These are phyloP conservation scores for Starmera dryadoides DNA, from an alignment of 805 yeast genomes.

Conservation along the genomic window DNA sequence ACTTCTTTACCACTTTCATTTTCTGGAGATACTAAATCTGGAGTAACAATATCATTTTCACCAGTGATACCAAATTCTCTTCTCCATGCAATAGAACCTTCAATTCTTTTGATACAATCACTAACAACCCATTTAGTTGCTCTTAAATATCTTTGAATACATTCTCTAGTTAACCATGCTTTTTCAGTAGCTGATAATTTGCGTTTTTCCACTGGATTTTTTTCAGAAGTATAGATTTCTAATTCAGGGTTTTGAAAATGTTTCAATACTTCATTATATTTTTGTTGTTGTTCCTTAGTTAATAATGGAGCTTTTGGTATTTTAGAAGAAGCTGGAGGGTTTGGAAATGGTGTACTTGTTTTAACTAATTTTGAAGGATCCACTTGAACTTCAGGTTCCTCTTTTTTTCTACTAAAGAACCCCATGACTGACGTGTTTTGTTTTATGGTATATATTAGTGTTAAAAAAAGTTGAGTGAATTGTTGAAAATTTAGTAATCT, in stretches of 20 bases:
- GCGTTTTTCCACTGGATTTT: conserved; percentile 16
- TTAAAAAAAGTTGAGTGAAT: too few relatives aligned
- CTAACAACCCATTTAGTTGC: conserved; percentile 86
- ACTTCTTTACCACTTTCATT: conserved; percentile 91
- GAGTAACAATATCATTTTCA: conserved; percentile 46
- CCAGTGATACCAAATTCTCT: conserved; percentile 77
- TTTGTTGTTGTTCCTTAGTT: conserved; percentile 45
- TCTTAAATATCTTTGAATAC: conserved; percentile 80
- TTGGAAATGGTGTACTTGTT: conserved; percentile 43
- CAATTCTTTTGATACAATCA: conserved; percentile 69
- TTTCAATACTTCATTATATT: conserved; percentile 53
- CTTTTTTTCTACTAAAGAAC: conserved; percentile 19
- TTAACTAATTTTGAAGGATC: conserved; percentile 23
- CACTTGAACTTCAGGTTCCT: conserved; percentile 15
- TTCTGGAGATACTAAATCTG: conserved; percentile 53
- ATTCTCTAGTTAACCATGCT: conserved; percentile 92
- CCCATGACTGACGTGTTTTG: too few relatives aligned
- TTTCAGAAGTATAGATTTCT: conserved; percentile 25
- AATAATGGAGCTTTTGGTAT: conserved; percentile 45
- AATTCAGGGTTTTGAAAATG: conserved; percentile 43
- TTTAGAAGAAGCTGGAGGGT: conserved; percentile 39
- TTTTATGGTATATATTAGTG: too few relatives aligned
- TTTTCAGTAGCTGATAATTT: conserved; percentile 54
- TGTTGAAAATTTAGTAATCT: too few relatives aligned
- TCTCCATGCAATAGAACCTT: conserved; percentile 83